Evolutionary conservation across 768 basidiomycete species (phyloP).

Genomic region (Pulveroboletus sp.): DNA sequence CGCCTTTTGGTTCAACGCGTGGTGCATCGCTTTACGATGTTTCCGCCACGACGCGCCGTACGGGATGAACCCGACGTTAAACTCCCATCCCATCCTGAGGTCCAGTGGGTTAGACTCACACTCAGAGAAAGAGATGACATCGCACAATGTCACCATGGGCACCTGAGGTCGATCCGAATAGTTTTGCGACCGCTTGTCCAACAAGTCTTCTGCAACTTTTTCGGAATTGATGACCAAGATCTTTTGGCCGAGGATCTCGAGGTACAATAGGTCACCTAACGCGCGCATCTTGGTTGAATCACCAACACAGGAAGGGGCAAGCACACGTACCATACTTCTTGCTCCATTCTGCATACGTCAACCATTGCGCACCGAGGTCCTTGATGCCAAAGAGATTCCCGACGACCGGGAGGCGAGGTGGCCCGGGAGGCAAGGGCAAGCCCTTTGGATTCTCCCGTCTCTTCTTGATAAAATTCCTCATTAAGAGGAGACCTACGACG

Average conservation of each 20-base stretch:
- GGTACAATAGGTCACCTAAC: constrained; percentile 24
- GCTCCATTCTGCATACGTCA: constrained; percentile 42
- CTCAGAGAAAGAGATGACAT: background rate
- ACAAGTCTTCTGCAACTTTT: constrained; percentile 23
- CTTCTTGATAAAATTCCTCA: constrained; percentile 4
- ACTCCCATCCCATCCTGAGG: constrained; percentile 39
- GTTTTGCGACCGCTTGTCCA: constrained; percentile 28
- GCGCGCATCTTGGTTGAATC: background rate
- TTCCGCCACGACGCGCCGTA: constrained; percentile 39
- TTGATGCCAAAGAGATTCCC: constrained; percentile 45
- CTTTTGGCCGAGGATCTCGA: constrained; percentile 25
- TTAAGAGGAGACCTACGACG: background rate
- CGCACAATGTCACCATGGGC: constrained; percentile 23
- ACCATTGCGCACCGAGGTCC: constrained; percentile 35
- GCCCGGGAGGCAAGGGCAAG: constrained; percentile 40
- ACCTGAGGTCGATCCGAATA: constrained; percentile 28
- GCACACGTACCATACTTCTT: constrained; percentile 36
- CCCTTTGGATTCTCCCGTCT: constrained; percentile 15
- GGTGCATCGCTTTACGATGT: constrained; percentile 37
- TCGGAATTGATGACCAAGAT: constrained; percentile 25
- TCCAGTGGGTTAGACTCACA: background rate
- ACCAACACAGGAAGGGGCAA: background rate
- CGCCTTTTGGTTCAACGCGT: constrained; percentile 32
- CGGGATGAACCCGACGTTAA: constrained; percentile 33
- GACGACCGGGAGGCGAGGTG: constrained; percentile 39